Percentiles rank a stretch among this genome's conserved stretches.
Conservation (phyloP, 495 filamentous ascomycete species). For the Penicillium pancosmium region DNA sequence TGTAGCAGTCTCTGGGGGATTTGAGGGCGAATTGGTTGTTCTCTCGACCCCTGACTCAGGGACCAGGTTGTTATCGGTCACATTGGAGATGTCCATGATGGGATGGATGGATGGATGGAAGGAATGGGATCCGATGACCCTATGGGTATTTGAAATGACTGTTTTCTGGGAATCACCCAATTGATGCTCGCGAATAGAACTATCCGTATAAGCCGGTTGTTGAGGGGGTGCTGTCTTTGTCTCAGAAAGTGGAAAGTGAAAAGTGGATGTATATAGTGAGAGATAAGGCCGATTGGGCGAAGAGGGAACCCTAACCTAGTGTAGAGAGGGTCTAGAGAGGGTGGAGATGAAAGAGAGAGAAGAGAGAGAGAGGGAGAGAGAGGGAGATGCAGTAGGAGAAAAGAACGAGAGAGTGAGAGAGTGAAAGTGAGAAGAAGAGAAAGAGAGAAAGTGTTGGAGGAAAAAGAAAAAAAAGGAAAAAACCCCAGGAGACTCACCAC, state of each 20-base stretch:
- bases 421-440: constrained; percentile 5
- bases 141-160: neutral
- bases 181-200: neutral
- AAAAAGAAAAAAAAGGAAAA: neutral
- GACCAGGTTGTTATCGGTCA: constrained; percentile 1
- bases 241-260: too few species aligned
- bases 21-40: constrained; percentile 4
- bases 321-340: constrained; percentile 20
- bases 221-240: neutral
- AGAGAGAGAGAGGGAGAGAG: neutral
- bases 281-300: constrained; percentile 18
- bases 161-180: neutral
- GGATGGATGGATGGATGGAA: neutral
- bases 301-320: neutral
- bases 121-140: neutral
- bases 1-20: neutral
- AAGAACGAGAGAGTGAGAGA: constrained; percentile 7
- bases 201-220: neutral
- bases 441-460: neutral
- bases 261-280: constrained; percentile 5
- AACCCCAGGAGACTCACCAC: neutral
- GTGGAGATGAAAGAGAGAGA: constrained; percentile 9
- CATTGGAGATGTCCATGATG: constrained; percentile 30
- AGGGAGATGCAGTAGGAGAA: neutral
- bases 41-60: constrained; percentile 4